Evolutionary conservation across 1,139 yeast genomes (phyloP).

Genomic region (Schizosaccharomyces versatilis): DNA sequence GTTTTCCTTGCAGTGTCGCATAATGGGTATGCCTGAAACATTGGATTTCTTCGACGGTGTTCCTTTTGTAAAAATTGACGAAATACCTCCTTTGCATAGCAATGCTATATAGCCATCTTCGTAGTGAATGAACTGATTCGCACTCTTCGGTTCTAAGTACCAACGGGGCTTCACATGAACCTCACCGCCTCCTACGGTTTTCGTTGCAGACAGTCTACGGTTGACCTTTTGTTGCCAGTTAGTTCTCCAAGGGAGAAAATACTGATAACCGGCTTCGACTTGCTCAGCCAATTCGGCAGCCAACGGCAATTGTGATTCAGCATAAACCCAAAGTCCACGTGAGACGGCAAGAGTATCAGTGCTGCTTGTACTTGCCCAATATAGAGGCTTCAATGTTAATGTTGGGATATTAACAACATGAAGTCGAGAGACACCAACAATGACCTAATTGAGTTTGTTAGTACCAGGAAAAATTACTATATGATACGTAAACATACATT

Average conservation of each 20-base stretch:
- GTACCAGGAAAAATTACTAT: neutral
- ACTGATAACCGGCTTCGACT: constrained; percentile 16
- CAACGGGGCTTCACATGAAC: neutral
- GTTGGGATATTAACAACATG: constrained; percentile 17
- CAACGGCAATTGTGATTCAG: constrained; percentile 19
- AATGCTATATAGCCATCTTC: constrained; percentile 1
- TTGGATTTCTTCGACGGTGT: neutral
- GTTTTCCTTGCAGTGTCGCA: neutral
- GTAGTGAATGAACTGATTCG: neutral
- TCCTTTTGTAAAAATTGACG: neutral
- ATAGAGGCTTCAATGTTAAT: constrained; percentile 18
- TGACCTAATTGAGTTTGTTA: constrained; percentile 9
- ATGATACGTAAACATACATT: neutral
- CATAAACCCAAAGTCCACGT: constrained; percentile 20
- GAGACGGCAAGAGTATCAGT: constrained; percentile 17
- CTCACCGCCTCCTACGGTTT: neutral
- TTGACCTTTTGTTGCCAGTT: constrained; percentile 17
- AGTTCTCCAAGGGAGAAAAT: constrained; percentile 19
- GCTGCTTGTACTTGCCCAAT: constrained; percentile 17
- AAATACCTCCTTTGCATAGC: neutral
- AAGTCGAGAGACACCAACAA: constrained; percentile 21
- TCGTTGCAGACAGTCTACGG: neutral
- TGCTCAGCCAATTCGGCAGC: constrained; percentile 19
- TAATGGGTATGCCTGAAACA: neutral
- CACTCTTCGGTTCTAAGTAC: neutral